Evolutionary conservation across 495 filamentous ascomycete genomes (phyloP).

Genomic region (Paragyromitra xinjiangensis): DNA sequence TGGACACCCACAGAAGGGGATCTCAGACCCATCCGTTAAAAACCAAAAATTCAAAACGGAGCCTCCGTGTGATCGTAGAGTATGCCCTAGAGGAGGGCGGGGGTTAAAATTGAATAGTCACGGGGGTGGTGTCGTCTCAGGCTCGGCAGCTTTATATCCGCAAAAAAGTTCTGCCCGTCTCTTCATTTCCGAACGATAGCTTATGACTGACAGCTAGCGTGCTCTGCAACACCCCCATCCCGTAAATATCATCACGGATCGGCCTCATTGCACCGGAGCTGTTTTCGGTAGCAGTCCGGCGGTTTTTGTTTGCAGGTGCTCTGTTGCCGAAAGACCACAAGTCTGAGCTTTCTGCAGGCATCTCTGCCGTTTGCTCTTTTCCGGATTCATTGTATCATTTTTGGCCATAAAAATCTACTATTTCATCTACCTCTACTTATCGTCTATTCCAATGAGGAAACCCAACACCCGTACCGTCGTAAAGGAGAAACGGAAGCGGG

Average conservation of each 20-base stretch:
- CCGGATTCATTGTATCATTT: neutral
- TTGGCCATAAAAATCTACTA: neutral
- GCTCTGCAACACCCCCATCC: neutral
- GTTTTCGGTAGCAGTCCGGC: too few species aligned
- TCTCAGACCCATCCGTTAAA: too few species aligned
- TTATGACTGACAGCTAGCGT: neutral
- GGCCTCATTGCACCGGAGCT: too few species aligned
- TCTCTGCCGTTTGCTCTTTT: neutral
- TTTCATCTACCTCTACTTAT: neutral
- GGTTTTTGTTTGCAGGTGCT: too few species aligned
- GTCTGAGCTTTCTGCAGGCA: neutral
- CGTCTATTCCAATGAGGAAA: neutral
- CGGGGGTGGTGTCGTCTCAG: neutral
- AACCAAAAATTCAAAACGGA: too few species aligned
- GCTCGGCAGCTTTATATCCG: neutral
- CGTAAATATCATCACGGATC: neutral
- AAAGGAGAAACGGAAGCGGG: constrained; percentile 8
- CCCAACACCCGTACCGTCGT: neutral
- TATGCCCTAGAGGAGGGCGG: too few species aligned
- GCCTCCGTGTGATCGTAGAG: too few species aligned
- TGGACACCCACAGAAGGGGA: too few species aligned
- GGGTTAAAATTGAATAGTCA: neutral
- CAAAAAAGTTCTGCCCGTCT: neutral
- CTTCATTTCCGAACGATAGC: constrained; percentile 7
- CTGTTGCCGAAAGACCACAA: neutral